A percentile compares a stretch with the other conserved stretches of the same genome.
Conservation (phyloP, 257 asterid genomes). For the Mitragyna speciosa region DNA sequence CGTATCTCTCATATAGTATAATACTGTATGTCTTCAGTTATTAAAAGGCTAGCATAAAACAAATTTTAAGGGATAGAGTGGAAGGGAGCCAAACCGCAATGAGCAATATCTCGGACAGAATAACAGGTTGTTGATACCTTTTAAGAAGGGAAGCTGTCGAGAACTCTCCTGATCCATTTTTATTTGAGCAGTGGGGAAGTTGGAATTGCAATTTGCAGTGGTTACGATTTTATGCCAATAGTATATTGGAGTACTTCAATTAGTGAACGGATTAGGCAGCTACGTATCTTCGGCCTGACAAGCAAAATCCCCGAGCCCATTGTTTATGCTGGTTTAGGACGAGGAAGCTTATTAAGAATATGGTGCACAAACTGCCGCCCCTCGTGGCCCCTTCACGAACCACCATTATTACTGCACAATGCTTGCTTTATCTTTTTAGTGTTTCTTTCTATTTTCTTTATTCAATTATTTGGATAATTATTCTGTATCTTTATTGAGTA, state of each 20-base stretch:
- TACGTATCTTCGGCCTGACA: conserved; percentile 17
- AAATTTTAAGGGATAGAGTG: not conserved
- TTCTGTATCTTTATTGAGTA: not conserved
- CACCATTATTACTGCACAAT: not conserved
- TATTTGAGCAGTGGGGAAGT: conserved; percentile 7
- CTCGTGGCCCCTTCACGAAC: not conserved
- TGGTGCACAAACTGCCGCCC: not conserved
- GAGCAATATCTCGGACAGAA: not conserved
- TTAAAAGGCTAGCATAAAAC: too few relatives aligned
- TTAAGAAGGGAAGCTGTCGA: not conserved
- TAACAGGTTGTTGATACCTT: not conserved
- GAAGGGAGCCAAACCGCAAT: not conserved
- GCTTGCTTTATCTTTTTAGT: not conserved
- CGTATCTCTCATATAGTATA: not conserved
- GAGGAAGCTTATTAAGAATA: not conserved
- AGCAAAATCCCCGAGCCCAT: conserved; percentile 3
- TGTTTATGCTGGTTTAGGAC: conserved; percentile 3
- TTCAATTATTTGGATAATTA: not conserved
- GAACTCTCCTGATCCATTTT: not conserved
- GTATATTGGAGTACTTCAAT: not conserved
- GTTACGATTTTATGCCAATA: not conserved
- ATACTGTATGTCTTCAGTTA: not conserved
- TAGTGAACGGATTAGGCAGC: not conserved
- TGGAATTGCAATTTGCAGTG: not conserved
- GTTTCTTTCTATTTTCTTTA: not conserved